A percentile compares a stretch with the other conserved stretches of the same genome.
Evolutionary conservation across 345 rosid species (phyloP).

Genomic region (Salix suchowensis): DNA sequence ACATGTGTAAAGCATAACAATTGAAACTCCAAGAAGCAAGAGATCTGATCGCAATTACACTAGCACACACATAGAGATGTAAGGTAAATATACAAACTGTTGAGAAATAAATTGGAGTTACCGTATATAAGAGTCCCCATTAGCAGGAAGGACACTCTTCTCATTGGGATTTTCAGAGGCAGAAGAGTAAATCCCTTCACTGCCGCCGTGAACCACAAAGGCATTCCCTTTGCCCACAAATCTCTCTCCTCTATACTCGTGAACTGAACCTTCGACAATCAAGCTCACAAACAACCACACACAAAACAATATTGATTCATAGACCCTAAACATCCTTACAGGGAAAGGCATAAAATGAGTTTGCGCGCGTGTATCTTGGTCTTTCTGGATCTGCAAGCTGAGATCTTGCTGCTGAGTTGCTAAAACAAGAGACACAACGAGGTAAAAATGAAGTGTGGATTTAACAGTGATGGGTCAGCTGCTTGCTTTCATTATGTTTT

Average conservation of each 20-base stretch:
- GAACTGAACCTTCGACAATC: conserved; percentile 60
- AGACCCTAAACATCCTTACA: conserved; percentile 17
- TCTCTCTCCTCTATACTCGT: conserved; percentile 67
- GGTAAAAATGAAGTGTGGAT: not conserved
- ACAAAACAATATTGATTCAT: conserved; percentile 9
- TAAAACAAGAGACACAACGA: not conserved
- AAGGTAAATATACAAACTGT: not conserved
- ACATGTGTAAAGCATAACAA: not conserved
- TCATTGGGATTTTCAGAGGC: conserved; percentile 24
- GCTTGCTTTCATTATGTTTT: not conserved
- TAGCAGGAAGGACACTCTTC: conserved; percentile 26
- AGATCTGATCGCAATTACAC: conserved; percentile 5
- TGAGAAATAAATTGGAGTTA: conserved; percentile 21
- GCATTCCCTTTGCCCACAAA: conserved; percentile 88
- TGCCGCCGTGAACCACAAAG: conserved; percentile 88
- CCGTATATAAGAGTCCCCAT: conserved; percentile 63
- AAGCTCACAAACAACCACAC: conserved; percentile 16
- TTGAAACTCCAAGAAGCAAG: not conserved
- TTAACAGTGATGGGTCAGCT: not conserved
- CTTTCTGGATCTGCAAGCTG: conserved; percentile 35
- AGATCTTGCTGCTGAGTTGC: conserved; percentile 9
- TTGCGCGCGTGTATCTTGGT: not conserved
- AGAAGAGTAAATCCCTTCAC: conserved; percentile 88
- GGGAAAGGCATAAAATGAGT: not conserved
- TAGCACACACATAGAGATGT: not conserved